phyloP scores from a whole-genome alignment of 176 grass and related monocot genomes.

The Oryza punctata region DNA sequence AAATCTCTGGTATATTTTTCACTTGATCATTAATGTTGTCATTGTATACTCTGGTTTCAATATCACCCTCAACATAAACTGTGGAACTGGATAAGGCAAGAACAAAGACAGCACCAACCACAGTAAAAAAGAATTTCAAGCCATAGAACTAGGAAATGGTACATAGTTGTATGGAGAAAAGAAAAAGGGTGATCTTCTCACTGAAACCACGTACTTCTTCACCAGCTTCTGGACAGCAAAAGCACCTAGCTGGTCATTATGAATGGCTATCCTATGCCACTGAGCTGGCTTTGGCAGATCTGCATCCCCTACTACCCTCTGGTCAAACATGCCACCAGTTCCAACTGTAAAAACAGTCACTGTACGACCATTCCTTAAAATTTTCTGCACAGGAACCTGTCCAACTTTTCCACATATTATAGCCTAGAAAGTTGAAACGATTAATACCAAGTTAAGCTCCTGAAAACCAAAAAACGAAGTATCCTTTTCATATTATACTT shows the following conservation, averaged over 20 bases:
- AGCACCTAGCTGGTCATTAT: slow-evolving; percentile 63
- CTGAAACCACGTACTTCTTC: slow-evolving; percentile 75
- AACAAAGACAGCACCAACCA: slow-evolving; percentile 24
- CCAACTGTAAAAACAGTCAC: slow-evolving; percentile 90
- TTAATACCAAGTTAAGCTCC: slow-evolving; percentile 2
- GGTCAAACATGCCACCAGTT: slow-evolving; percentile 95
- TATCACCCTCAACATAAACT: slow-evolving; percentile 95
- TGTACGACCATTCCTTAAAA: slow-evolving; percentile 77
- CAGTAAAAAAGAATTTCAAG: slow-evolving; percentile 3
- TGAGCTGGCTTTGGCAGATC: slow-evolving; percentile 79
- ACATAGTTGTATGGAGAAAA: slow-evolving; percentile 35
- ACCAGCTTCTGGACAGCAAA: slow-evolving; percentile 81
- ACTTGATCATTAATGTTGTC: slow-evolving; percentile 76
- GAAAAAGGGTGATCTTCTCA: neutral
- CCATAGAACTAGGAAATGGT: neutral
- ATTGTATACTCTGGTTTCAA: slow-evolving; percentile 95
- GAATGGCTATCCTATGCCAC: slow-evolving; percentile 90
- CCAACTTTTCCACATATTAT: slow-evolving; percentile 94
- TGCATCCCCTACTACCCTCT: slow-evolving; percentile 60
- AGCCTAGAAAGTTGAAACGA: slow-evolving; percentile 59
- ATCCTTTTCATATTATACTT: slow-evolving; percentile 16
- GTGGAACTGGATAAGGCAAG: slow-evolving; percentile 57
- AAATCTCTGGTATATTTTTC: slow-evolving; percentile 82
- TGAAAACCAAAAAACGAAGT: slow-evolving; percentile 19
- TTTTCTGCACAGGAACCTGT: slow-evolving; percentile 83